These are phyloP conservation scores for Ceratobasidium sp. DNA, from an alignment of 1,284 basidiomycete genomes.

Conservation along the genomic window DNA sequence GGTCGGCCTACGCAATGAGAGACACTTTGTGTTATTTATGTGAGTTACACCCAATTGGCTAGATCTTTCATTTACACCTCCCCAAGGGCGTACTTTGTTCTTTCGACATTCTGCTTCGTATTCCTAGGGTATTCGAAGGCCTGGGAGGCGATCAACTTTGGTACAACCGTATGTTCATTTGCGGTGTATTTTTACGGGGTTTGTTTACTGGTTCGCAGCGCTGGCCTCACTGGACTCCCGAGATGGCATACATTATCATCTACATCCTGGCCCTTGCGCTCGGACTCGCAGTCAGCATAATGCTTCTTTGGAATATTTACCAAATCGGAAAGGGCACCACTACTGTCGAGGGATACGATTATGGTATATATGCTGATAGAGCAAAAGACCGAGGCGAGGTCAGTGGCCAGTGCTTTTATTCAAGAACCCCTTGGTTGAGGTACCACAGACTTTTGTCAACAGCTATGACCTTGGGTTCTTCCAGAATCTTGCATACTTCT, in stretches of 20 bases:
- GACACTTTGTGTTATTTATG: slow-evolving; percentile 97
- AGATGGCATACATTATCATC: slow-evolving; percentile 72
- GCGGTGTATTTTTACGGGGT: slow-evolving; percentile 28
- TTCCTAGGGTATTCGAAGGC: slow-evolving; percentile 66
- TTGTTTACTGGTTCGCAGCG: slow-evolving; percentile 46
- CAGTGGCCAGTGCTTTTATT: slow-evolving; percentile 44
- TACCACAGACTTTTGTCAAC: slow-evolving; percentile 76
- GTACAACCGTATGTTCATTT: slow-evolving; percentile 41
- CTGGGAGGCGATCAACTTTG: slow-evolving; percentile 65
- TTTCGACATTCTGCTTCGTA: slow-evolving; percentile 67
- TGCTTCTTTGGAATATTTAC: slow-evolving; percentile 83
- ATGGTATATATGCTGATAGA: slow-evolving; percentile 75
- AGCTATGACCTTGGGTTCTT: slow-evolving; percentile 87
- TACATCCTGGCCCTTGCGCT: slow-evolving; percentile 81
- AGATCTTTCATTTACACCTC: not conserved
- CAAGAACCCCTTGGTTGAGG: not conserved
- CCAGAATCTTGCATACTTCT: slow-evolving; percentile 83
- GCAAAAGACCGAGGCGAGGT: slow-evolving; percentile 78
- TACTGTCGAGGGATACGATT: slow-evolving; percentile 89
- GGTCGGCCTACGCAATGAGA: slow-evolving; percentile 92
- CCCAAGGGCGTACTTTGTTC: slow-evolving; percentile 72
- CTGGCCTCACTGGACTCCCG: slow-evolving; percentile 75
- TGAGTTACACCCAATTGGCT: slow-evolving; percentile 51
- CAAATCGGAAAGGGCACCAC: slow-evolving; percentile 84
- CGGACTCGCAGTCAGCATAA: slow-evolving; percentile 79